Conservation (phyloP, 495 filamentous ascomycete species). For the Trichoderma parareesei region DNA sequence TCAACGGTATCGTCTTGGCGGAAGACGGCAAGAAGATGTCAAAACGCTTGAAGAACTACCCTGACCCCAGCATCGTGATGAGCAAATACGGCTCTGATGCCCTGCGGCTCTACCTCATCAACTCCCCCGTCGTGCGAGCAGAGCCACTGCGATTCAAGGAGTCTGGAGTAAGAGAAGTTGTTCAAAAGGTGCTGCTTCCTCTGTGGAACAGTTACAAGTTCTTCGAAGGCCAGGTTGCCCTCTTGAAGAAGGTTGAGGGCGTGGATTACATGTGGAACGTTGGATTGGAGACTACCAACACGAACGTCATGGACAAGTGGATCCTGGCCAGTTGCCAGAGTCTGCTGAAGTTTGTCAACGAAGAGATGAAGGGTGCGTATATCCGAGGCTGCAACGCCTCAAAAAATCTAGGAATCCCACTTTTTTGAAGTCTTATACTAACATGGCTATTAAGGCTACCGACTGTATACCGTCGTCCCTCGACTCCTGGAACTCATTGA, state of each 20-base stretch:
- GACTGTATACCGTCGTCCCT: conserved; percentile 91
- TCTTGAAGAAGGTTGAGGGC: conserved; percentile 82
- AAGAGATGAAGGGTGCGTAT: conserved; percentile 75
- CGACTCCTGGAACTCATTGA: conserved; percentile 82
- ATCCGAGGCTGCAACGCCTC: not conserved
- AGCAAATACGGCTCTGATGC: conserved; percentile 88
- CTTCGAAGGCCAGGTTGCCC: conserved; percentile 88
- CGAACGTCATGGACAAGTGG: conserved; percentile 96
- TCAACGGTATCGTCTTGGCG: conserved; percentile 91
- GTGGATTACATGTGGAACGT: conserved; percentile 77
- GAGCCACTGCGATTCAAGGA: conserved; percentile 92
- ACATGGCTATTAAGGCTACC: conserved; percentile 45
- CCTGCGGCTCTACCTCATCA: conserved; percentile 89
- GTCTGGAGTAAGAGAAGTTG: conserved; percentile 87
- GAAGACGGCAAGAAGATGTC: conserved; percentile 99
- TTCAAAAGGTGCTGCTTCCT: conserved; percentile 86
- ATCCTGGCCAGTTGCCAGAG: conserved; percentile 90
- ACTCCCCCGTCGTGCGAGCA: conserved; percentile 91
- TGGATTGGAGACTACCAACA: conserved; percentile 61
- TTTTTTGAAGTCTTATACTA: not conserved
- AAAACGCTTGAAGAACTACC: conserved; percentile 95
- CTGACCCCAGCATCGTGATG: conserved; percentile 81
- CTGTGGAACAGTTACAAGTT: conserved; percentile 98
- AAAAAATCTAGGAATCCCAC: not conserved
- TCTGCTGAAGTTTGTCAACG: conserved; percentile 83